phyloP scores from a whole-genome alignment of 495 filamentous ascomycete genomes.

The Podospora bellae-mahoneyi region DNA sequence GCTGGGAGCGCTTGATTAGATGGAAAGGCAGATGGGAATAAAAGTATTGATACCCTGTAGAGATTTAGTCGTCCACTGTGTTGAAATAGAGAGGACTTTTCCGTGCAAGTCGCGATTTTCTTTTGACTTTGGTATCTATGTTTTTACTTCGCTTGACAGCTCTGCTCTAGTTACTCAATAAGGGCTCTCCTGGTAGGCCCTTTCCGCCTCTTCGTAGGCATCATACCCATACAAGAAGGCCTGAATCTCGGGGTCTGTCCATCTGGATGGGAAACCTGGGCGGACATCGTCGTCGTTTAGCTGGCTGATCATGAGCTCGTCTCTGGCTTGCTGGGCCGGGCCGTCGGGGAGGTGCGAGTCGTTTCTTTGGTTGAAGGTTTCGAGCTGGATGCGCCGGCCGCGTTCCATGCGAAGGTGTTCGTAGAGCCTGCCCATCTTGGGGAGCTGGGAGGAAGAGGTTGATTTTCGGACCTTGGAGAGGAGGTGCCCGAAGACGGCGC shows the following conservation, averaged over 20 bases:
- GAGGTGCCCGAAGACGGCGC: slow-evolving; percentile 48
- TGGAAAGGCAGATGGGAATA: background rate
- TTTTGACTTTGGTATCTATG: no score
- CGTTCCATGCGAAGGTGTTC: slow-evolving; percentile 59
- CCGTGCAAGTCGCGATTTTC: no score
- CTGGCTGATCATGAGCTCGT: slow-evolving; percentile 46
- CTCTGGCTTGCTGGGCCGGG: slow-evolving; percentile 51
- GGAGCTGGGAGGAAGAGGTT: slow-evolving; percentile 43
- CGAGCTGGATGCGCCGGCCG: slow-evolving; percentile 54
- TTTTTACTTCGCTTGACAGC: no score
- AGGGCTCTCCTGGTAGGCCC: slow-evolving; percentile 43
- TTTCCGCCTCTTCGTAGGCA: slow-evolving; percentile 55
- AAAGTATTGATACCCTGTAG: background rate
- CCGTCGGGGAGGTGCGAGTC: slow-evolving; percentile 60
- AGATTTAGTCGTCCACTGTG: background rate
- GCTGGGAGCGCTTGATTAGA: background rate
- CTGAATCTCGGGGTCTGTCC: slow-evolving; percentile 60
- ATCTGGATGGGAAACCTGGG: slow-evolving; percentile 55
- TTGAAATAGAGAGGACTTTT: background rate
- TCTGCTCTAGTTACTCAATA: slow-evolving; percentile 24
- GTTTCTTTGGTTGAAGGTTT: slow-evolving; percentile 51
- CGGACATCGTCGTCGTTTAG: slow-evolving; percentile 35
- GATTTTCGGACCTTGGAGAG: slow-evolving; percentile 54
- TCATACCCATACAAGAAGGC: slow-evolving; percentile 62
- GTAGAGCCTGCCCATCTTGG: slow-evolving; percentile 52